Conservation (phyloP, 768 basidiomycete species). For the Suillus occidentalis region DNA sequence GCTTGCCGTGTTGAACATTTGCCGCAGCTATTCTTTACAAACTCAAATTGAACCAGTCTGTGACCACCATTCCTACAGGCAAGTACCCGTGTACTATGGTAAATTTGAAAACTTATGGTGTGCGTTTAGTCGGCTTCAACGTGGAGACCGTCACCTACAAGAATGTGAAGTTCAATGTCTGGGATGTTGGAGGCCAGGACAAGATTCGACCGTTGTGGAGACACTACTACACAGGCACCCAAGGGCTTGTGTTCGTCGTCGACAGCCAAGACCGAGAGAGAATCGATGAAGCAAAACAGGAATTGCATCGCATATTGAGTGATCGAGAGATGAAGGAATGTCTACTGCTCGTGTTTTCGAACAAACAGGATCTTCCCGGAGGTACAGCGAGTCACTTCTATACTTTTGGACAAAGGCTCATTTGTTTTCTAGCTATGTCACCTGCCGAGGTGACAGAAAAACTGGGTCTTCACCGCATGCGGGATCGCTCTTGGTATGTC, state of each 20-base stretch:
- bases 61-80: slow-evolving; percentile 98
- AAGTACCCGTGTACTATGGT: slow-evolving; percentile 9
- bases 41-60: slow-evolving; percentile 97
- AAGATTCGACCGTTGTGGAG: slow-evolving; percentile 98
- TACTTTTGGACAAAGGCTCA: slow-evolving; percentile 2
- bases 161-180: slow-evolving; percentile 93
- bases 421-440: slow-evolving; percentile 72
- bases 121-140: slow-evolving; percentile 87
- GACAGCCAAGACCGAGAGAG: slow-evolving; percentile 95
- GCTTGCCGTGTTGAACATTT: slow-evolving; percentile 11
- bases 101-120: slow-evolving; percentile 8
- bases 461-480: slow-evolving; percentile 92
- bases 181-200: slow-evolving; percentile 99
- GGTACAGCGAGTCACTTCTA: slow-evolving; percentile 46
- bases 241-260: slow-evolving; percentile 97
- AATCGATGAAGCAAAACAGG: slow-evolving; percentile 94
- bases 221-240: slow-evolving; percentile 99
- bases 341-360: slow-evolving; percentile 95
- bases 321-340: slow-evolving; percentile 99
- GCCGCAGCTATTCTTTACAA: slow-evolving; percentile 93
- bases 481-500: slow-evolving; percentile 98
- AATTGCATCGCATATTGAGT: slow-evolving; percentile 92
- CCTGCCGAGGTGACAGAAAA: slow-evolving; percentile 99
- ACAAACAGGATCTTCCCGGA: slow-evolving; percentile 97
- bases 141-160: slow-evolving; percentile 99